Percentiles rank a stretch among this genome's conserved stretches.
Evolutionary conservation across 768 basidiomycete species (phyloP).

Genomic region (Phlebiopsis gigantea): DNA sequence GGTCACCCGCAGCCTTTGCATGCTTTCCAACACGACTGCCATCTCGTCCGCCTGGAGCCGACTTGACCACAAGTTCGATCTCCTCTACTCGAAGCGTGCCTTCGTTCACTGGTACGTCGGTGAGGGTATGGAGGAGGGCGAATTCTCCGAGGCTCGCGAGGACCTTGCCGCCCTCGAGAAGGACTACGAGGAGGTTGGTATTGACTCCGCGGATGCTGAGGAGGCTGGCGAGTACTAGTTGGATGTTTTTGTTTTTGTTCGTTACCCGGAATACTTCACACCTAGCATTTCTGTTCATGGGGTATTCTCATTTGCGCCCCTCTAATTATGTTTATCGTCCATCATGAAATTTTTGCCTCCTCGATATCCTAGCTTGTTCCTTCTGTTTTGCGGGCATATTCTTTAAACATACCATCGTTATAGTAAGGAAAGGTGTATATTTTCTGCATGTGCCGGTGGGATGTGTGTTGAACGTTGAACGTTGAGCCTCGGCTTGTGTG

Average conservation of each 20-base stretch:
- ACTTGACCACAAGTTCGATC: conserved; percentile 75
- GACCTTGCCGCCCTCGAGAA: conserved; percentile 99
- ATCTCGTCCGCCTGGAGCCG: conserved; percentile 74
- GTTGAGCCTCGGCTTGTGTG: no score
- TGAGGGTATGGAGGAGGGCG: conserved; percentile 86
- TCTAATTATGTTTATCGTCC: conserved; percentile 24
- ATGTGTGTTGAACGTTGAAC: no score
- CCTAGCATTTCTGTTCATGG: conserved; percentile 16
- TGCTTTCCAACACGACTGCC: conserved; percentile 71
- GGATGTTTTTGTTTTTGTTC: conserved; percentile 15
- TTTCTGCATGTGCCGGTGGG: no score
- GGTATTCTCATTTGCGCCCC: conserved; percentile 16
- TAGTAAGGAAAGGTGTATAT: conserved; percentile 12
- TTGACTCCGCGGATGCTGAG: conserved; percentile 44
- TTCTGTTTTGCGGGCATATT: conserved; percentile 17
- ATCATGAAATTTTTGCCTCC: conserved; percentile 32
- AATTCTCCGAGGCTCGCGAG: conserved; percentile 98
- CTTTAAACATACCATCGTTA: conserved; percentile 26
- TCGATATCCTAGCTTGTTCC: conserved; percentile 26
- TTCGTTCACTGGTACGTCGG: conserved; percentile 65
- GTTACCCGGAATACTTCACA: conserved; percentile 11
- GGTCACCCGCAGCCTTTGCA: conserved; percentile 71
- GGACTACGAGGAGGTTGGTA: conserved; percentile 85
- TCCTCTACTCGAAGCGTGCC: conserved; percentile 62
- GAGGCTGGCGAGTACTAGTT: conserved; percentile 47